These are phyloP conservation scores for Beauveria pseudobassiana DNA, from an alignment of 2,329 filamentous ascomycete genomes.

Conservation along the genomic window DNA sequence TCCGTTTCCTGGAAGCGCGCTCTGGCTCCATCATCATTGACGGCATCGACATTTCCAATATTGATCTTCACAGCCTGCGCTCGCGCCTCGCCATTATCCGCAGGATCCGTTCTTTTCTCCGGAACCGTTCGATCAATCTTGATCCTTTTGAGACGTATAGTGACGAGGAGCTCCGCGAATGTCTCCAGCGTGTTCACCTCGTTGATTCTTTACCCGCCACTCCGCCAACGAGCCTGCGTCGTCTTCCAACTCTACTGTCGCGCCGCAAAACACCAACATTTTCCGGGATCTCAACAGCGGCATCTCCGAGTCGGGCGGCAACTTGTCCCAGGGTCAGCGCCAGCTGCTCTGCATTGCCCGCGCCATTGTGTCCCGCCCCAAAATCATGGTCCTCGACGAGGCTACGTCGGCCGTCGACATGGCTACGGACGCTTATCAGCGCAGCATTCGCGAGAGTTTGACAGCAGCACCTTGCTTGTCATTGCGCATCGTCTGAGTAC, in stretches of 20 bases:
- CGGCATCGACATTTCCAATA: conserved; percentile 64
- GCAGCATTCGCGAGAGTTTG: conserved; percentile 67
- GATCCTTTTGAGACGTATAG: conserved; percentile 67
- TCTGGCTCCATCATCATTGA: conserved; percentile 63
- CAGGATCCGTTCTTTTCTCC: conserved; percentile 72
- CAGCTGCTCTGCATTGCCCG: conserved; percentile 69
- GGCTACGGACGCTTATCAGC: conserved; percentile 69
- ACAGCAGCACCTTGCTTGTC: conserved; percentile 59
- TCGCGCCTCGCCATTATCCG: conserved; percentile 71
- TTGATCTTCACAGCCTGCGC: conserved; percentile 62
- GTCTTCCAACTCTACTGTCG: conserved; percentile 24
- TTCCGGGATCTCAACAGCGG: conserved; percentile 55
- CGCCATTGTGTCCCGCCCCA: conserved; percentile 63
- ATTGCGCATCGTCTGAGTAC: conserved; percentile 72
- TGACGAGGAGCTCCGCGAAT: conserved; percentile 62
- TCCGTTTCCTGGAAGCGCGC: conserved; percentile 66
- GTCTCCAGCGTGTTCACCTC: conserved; percentile 64
- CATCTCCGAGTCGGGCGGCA: conserved; percentile 65
- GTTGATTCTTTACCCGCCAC: conserved; percentile 35
- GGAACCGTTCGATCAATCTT: conserved; percentile 69
- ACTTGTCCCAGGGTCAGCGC: conserved; percentile 68
- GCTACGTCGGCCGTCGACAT: conserved; percentile 75
- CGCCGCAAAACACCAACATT: conserved; percentile 52
- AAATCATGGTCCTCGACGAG: conserved; percentile 75
- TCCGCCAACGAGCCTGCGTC: conserved; percentile 31